Conservation (phyloP, 805 yeast species). For the Saturnispora quitensis region DNA sequence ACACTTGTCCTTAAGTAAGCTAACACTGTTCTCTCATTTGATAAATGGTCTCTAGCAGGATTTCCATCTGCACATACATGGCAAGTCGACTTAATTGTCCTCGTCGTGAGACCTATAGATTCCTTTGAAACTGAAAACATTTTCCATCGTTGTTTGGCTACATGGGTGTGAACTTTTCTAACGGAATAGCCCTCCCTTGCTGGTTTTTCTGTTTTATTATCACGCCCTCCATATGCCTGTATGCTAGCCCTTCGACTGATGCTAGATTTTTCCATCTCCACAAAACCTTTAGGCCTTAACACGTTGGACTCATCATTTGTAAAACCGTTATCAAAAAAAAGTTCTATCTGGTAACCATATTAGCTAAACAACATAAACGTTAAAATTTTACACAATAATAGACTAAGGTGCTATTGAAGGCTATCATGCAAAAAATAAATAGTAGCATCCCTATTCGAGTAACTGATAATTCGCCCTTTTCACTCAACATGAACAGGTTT, state of each 20-base stretch:
- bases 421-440: background rate
- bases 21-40: constrained; percentile 52
- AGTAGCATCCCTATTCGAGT: background rate
- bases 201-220: background rate
- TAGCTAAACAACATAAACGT: background rate
- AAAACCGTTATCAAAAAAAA: background rate
- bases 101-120: background rate
- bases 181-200: background rate
- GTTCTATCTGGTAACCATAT: background rate
- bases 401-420: background rate
- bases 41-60: constrained; percentile 47
- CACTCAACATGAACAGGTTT: constrained; percentile 4
- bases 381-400: background rate
- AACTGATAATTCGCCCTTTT: constrained; percentile 2
- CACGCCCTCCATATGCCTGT: background rate
- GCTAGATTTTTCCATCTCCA: background rate
- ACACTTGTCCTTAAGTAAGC: constrained; percentile 54
- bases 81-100: background rate
- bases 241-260: background rate
- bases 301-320: background rate
- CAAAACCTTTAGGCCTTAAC: background rate
- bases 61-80: constrained; percentile 7
- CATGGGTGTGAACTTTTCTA: background rate
- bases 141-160: background rate
- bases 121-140: background rate